phyloP scores from a whole-genome alignment of 164 flowering plant species.

The Platanus orientalis region DNA sequence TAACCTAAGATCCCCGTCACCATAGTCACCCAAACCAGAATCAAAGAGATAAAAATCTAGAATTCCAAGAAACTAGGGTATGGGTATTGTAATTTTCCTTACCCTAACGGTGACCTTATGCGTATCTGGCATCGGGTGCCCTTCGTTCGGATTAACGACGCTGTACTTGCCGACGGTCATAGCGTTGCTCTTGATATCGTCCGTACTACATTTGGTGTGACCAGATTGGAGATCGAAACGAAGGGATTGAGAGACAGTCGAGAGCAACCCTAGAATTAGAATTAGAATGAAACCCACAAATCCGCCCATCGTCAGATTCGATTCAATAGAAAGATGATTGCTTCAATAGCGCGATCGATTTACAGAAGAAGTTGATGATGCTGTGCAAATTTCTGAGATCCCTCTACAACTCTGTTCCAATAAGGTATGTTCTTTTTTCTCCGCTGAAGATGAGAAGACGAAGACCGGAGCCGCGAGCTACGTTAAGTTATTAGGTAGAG shows the following conservation, averaged over 20 bases:
- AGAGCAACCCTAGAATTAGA: slow-evolving; percentile 14
- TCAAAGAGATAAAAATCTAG: slow-evolving; percentile 1
- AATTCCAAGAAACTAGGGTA: not conserved
- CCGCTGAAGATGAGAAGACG: not conserved
- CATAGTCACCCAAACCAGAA: not conserved
- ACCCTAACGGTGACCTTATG: slow-evolving; percentile 37
- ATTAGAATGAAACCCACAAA: slow-evolving; percentile 1
- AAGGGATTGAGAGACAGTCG: slow-evolving; percentile 29
- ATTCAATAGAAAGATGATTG: too few species aligned
- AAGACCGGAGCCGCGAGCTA: not conserved
- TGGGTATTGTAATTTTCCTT: not conserved
- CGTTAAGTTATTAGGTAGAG: too few species aligned
- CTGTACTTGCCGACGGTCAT: slow-evolving; percentile 66
- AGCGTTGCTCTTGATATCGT: slow-evolving; percentile 58
- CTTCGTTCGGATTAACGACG: slow-evolving; percentile 46
- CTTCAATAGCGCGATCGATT: too few species aligned
- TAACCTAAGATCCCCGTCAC: slow-evolving; percentile 39
- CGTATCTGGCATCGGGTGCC: slow-evolving; percentile 45
- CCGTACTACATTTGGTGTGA: slow-evolving; percentile 62
- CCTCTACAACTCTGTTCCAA: too few species aligned
- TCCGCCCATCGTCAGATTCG: slow-evolving; percentile 6
- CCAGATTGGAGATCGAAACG: slow-evolving; percentile 66
- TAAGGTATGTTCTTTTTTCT: not conserved
- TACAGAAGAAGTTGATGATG: too few species aligned
- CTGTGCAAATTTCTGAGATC: too few species aligned